Conservation (phyloP, 108 stramenopile species). For the Schizochytrium sp. region DNA sequence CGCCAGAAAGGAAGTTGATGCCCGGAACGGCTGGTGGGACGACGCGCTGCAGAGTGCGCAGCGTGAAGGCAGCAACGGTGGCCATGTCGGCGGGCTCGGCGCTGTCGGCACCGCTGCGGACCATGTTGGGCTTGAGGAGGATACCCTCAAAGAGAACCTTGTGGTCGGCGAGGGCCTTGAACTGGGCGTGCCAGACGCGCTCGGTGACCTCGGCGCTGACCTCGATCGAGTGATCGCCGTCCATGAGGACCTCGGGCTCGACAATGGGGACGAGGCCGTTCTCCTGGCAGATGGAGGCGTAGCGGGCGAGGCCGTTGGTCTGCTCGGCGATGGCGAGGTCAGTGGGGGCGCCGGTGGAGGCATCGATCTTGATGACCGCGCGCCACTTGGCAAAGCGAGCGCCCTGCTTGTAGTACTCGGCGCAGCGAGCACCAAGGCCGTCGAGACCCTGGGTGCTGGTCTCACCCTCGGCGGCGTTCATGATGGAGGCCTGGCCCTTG, state of each 20-base stretch:
- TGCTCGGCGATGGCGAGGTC: slow-evolving; percentile 66
- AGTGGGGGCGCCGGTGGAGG: slow-evolving; percentile 57
- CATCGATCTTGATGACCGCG: slow-evolving; percentile 55
- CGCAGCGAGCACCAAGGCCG: slow-evolving; percentile 64
- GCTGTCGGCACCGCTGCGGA: slow-evolving; percentile 68
- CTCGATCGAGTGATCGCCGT: slow-evolving; percentile 53
- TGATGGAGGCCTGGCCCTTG: slow-evolving; percentile 15
- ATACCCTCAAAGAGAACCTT: slow-evolving; percentile 73
- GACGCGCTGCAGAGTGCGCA: slow-evolving; percentile 63
- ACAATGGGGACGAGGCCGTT: slow-evolving; percentile 85
- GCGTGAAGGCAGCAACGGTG: slow-evolving; percentile 68
- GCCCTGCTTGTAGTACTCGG: slow-evolving; percentile 73
- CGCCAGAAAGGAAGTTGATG: slow-evolving; percentile 74
- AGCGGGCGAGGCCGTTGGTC: slow-evolving; percentile 68
- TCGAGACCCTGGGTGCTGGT: slow-evolving; percentile 78
- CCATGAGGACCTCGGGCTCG: slow-evolving; percentile 79
- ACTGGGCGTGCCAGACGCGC: slow-evolving; percentile 47
- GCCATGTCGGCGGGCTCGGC: slow-evolving; percentile 52
- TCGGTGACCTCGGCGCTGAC: slow-evolving; percentile 49
- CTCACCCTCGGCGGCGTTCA: slow-evolving; percentile 56
- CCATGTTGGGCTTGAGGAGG: slow-evolving; percentile 81
- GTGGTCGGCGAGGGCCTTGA: slow-evolving; percentile 78
- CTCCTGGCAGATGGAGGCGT: slow-evolving; percentile 77
- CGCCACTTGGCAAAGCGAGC: slow-evolving; percentile 86
- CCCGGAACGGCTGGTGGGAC: slow-evolving; percentile 77